Percentiles rank a stretch among this genome's conserved stretches.
Evolutionary conservation across 805 yeast genomes (phyloP).

Genomic region (Diddensiella transvaalensis): DNA sequence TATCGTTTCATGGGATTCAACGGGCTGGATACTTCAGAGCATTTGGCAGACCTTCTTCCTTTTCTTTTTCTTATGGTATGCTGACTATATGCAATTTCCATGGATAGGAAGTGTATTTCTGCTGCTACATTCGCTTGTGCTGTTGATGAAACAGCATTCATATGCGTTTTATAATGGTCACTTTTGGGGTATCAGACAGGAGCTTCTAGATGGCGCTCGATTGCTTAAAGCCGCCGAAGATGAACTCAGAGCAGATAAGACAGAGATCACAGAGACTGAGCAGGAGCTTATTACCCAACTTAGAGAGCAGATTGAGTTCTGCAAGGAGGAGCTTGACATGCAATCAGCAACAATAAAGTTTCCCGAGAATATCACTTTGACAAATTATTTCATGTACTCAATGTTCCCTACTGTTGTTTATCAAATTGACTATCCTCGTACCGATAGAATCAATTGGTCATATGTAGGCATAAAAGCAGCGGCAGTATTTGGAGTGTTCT

Average conservation of each 20-base stretch:
- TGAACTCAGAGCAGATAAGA: not conserved
- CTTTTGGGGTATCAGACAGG: conserved; percentile 40
- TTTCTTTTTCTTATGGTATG: conserved; percentile 49
- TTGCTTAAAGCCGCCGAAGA: conserved; percentile 11
- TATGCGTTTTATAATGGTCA: conserved; percentile 91
- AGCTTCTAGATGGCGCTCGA: conserved; percentile 17
- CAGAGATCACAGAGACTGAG: not conserved
- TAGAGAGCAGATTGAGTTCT: conserved; percentile 57
- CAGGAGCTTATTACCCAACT: conserved; percentile 13
- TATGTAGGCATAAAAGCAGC: conserved; percentile 65
- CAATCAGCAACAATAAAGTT: conserved; percentile 51
- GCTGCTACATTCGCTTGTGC: conserved; percentile 76
- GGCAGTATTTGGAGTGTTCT: conserved; percentile 85
- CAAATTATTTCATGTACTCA: conserved; percentile 69
- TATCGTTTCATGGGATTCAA: conserved; percentile 52
- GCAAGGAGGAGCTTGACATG: conserved; percentile 63
- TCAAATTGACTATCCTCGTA: conserved; percentile 79
- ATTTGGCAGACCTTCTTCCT: conserved; percentile 54
- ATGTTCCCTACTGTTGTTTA: conserved; percentile 80
- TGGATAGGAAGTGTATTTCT: conserved; percentile 92
- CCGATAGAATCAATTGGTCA: conserved; percentile 59
- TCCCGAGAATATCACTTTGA: conserved; percentile 66
- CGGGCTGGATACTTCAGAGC: conserved; percentile 64
- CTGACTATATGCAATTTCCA: conserved; percentile 58
- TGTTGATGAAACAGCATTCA: conserved; percentile 94